Conservation (phyloP, 192 early-diverging fungal genomes). For the Martensiomyces pterosporus region DNA sequence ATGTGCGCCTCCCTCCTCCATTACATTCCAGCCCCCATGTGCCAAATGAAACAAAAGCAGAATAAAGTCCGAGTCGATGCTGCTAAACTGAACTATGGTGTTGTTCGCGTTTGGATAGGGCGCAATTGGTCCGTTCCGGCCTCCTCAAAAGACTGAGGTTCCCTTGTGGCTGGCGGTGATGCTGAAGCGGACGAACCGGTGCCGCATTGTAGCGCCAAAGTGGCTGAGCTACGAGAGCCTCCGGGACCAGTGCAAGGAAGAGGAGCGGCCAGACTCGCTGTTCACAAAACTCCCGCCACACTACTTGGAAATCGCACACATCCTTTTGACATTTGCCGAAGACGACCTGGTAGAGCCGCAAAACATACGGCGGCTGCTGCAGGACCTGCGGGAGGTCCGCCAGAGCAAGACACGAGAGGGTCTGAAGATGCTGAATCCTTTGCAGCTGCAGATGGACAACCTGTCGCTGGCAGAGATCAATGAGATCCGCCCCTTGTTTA, state of each 20-base stretch:
- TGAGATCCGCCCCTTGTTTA: conserved; percentile 89
- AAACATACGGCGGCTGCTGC: conserved; percentile 66
- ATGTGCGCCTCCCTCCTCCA: too few species aligned
- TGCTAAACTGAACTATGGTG: too few species aligned
- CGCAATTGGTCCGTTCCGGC: conserved; percentile 73
- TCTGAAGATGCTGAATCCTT: conserved; percentile 60
- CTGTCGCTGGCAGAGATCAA: conserved; percentile 84
- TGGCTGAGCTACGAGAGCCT: conserved; percentile 81
- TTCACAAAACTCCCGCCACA: conserved; percentile 76
- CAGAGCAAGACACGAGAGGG: conserved; percentile 75
- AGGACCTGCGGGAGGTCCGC: conserved; percentile 79
- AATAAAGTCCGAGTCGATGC: too few species aligned
- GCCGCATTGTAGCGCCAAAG: conserved; percentile 70
- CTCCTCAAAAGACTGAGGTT: conserved; percentile 68
- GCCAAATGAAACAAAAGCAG: too few species aligned
- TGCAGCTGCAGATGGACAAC: conserved; percentile 80
- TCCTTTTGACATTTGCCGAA: conserved; percentile 70
- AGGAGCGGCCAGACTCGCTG: conserved; percentile 56
- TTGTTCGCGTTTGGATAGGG: too few species aligned
- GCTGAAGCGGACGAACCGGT: conserved; percentile 78
- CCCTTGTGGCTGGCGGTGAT: conserved; percentile 86
- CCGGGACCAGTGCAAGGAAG: conserved; percentile 57
- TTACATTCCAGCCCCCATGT: too few species aligned
- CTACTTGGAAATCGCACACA: conserved; percentile 78
- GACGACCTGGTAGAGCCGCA: conserved; percentile 82